A percentile compares a stretch with the other conserved stretches of the same genome.
Evolutionary conservation across 495 filamentous ascomycete species (phyloP).

Genomic region (Neurospora sp.): DNA sequence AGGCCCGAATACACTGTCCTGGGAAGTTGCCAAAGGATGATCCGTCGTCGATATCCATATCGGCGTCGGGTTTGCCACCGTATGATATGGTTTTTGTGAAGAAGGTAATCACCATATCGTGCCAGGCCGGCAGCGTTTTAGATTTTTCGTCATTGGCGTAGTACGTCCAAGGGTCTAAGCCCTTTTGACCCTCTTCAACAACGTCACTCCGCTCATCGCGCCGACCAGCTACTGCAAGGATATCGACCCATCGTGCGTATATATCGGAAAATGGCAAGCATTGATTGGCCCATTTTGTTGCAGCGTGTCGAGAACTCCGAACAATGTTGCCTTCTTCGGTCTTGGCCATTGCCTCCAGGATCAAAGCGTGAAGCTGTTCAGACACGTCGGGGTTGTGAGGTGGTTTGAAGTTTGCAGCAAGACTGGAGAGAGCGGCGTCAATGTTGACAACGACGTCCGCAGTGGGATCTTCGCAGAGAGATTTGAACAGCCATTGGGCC

Average conservation of each 20-base stretch:
- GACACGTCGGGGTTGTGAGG: constrained; percentile 25
- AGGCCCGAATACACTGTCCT: constrained; percentile 39
- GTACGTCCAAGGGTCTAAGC: constrained; percentile 52
- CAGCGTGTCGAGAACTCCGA: constrained; percentile 65
- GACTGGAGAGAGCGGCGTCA: constrained; percentile 74
- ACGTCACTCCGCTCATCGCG: constrained; percentile 65
- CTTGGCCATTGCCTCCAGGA: constrained; percentile 57
- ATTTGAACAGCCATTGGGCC: constrained; percentile 70
- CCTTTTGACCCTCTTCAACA: constrained; percentile 81
- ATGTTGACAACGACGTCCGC: constrained; percentile 73
- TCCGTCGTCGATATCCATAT: constrained; percentile 24
- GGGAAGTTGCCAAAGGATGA: constrained; percentile 33
- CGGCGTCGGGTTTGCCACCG: neutral
- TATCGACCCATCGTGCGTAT: constrained; percentile 75
- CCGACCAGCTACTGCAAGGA: constrained; percentile 62
- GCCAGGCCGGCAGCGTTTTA: constrained; percentile 36
- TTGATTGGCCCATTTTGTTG: constrained; percentile 84
- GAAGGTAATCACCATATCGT: constrained; percentile 31
- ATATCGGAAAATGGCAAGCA: constrained; percentile 73
- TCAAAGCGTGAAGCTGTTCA: constrained; percentile 36
- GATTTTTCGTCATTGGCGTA: constrained; percentile 27
- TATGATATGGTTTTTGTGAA: constrained; percentile 29
- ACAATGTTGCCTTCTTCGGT: constrained; percentile 41
- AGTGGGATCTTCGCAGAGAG: constrained; percentile 70
- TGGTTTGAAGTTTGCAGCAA: constrained; percentile 44